Evolutionary conservation across 345 rosid genomes (phyloP), one percentile per base, ranked within the genome.

Genomic region (Salix dunnii): DNA sequence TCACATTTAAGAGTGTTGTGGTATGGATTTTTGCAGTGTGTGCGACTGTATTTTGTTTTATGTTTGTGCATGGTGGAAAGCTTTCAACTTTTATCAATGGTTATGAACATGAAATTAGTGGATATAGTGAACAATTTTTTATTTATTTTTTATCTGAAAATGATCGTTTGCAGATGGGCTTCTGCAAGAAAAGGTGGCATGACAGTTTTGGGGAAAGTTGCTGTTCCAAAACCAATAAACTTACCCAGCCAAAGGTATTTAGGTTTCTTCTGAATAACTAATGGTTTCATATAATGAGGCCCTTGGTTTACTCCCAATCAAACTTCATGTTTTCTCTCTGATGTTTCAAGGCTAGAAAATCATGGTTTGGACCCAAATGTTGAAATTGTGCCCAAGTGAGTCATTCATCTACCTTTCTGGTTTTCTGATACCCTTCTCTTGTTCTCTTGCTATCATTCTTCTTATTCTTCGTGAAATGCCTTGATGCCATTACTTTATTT

Each of bases 371-470:
- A 96, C 79, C 99, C 97, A 12, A 89, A 85, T 85, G 98, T 96
- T 76, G 99, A 96, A 86, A 92, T 96, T 79, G 99, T 96, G 72
- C 99, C 99, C 85, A 96, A 92, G 99, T 96, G 86, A 94, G 97
- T 85, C 64, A 63, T 70, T 71, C 48, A 33, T 27, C 64, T 25
- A 35, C 61, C 75, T 42, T 8, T 67, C 33, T 36, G 23, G 23
- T 55, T 55, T 33, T 76, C 33, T 58, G 42, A 49, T 51, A 28
- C 40, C 67, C 11, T 42, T 73, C 23, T 73, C 30, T 71, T 33
- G 33, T 72, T 71, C 7, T 72, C 46, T 35, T 62, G 38, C 30
- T 28, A 1, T 70, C 43, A 43, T 60, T 58, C 27, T 58, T 16
- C 11, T 23, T 53, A 2, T 14, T 30, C 16, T 10, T 70, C 36